Conservation (phyloP, 2,329 filamentous ascomycete species). For the Claviceps sp. region DNA sequence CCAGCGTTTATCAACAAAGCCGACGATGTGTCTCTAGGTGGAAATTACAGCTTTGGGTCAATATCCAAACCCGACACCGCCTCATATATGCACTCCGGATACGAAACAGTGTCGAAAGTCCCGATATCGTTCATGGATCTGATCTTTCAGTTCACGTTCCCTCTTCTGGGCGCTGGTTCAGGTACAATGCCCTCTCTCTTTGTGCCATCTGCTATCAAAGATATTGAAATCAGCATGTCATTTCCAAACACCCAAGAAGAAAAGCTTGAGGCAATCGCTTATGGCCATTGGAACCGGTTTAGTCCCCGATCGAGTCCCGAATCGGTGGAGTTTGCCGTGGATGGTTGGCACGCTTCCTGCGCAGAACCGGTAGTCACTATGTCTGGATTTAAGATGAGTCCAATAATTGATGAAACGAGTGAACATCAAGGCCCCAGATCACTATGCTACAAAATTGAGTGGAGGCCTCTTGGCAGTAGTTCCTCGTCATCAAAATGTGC, state of each 20-base stretch:
- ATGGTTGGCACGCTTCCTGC: constrained; percentile 16
- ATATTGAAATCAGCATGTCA: constrained; percentile 14
- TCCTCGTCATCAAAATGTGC: constrained; percentile 6
- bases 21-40: constrained; percentile 11
- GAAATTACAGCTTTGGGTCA: constrained; percentile 12
- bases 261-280: constrained; percentile 14
- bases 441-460: constrained; percentile 31
- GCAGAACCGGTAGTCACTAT: constrained; percentile 21
- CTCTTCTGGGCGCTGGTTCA: constrained; percentile 22
- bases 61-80: constrained; percentile 25
- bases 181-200: constrained; percentile 19
- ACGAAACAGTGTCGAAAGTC: constrained; percentile 28
- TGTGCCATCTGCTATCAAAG: constrained; percentile 22
- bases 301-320: constrained; percentile 13
- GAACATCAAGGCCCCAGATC: constrained; percentile 11
- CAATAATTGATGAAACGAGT: constrained; percentile 21
- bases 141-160: constrained; percentile 26
- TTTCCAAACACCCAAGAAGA: constrained; percentile 16
- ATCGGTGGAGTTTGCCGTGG: constrained; percentile 21
- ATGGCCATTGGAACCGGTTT: constrained; percentile 12
- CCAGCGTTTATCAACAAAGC: constrained; percentile 11
- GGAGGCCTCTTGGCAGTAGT: constrained; percentile 19
- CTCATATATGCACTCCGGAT: constrained; percentile 28
- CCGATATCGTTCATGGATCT: constrained; percentile 34
- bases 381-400: constrained; percentile 25